Conservation (phyloP, 129 eudicot genomes). For the Helichrysum umbraculigerum region DNA sequence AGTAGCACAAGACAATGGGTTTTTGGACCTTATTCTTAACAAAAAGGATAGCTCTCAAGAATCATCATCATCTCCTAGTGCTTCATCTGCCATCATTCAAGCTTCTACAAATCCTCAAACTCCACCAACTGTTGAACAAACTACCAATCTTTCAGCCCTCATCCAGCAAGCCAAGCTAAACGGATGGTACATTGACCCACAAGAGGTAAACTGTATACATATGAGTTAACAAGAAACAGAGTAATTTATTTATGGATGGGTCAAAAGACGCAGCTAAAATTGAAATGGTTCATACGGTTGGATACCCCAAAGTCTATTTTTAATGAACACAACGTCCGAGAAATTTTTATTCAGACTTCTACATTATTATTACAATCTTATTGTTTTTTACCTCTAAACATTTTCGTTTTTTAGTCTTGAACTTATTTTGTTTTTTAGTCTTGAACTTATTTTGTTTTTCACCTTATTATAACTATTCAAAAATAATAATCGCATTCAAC, state of each 20-base stretch:
- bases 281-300: background rate
- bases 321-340: background rate
- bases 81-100: constrained; percentile 31
- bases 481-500: background rate
- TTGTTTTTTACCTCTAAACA: background rate
- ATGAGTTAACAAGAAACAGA: background rate
- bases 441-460: background rate
- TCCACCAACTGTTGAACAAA: constrained; percentile 31
- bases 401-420: background rate
- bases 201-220: constrained; percentile 44
- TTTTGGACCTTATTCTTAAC: constrained; percentile 50
- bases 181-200: constrained; percentile 81
- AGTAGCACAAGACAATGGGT: constrained; percentile 73
- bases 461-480: background rate
- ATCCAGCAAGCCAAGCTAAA: constrained; percentile 53
- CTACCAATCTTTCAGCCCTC: constrained; percentile 48
- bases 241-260: background rate
- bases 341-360: background rate
- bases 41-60: constrained; percentile 39
- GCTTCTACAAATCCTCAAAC: constrained; percentile 34
- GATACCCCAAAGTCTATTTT: background rate
- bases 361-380: background rate
- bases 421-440: background rate
- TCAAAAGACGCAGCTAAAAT: background rate
- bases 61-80: constrained; percentile 19